Evolutionary conservation across 768 basidiomycete genomes (phyloP).

Genomic region (Kwoniella europaea): DNA sequence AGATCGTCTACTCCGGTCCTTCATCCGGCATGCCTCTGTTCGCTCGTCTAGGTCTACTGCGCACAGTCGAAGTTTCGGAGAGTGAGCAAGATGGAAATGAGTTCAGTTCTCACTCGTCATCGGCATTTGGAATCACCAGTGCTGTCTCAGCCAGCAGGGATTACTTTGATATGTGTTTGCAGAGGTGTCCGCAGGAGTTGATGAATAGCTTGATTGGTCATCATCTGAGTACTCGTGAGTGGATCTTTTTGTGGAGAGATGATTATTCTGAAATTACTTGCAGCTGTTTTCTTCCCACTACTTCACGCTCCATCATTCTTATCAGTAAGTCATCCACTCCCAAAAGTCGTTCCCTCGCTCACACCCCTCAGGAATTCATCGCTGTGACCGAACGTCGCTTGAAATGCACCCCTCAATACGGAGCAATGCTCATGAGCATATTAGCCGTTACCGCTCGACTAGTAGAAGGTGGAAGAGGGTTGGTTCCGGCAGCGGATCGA

Average conservation of each 20-base stretch:
- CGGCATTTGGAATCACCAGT: slow-evolving; percentile 14
- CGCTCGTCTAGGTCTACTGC: slow-evolving; percentile 19
- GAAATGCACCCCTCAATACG: slow-evolving; percentile 20
- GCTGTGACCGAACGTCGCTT: slow-evolving; percentile 20
- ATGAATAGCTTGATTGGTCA: slow-evolving; percentile 21
- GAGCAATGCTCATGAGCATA: slow-evolving; percentile 21
- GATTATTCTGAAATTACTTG: not conserved
- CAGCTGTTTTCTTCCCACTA: slow-evolving; percentile 20
- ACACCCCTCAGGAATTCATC: slow-evolving; percentile 16
- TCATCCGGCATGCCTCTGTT: slow-evolving; percentile 19
- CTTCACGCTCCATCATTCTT: slow-evolving; percentile 18
- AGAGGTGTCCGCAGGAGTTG: slow-evolving; percentile 19
- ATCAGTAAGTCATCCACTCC: slow-evolving; percentile 2
- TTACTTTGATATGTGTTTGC: slow-evolving; percentile 22
- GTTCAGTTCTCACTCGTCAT: slow-evolving; percentile 13
- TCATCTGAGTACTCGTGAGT: slow-evolving; percentile 18
- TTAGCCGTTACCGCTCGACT: slow-evolving; percentile 12
- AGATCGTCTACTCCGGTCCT: slow-evolving; percentile 21
- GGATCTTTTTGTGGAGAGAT: no score
- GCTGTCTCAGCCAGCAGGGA: slow-evolving; percentile 6
- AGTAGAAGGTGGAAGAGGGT: slow-evolving; percentile 7
- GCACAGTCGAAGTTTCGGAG: slow-evolving; percentile 18
- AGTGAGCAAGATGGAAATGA: slow-evolving; percentile 4
- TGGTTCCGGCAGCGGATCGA: slow-evolving; percentile 9
- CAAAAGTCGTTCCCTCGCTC: not conserved